These are phyloP conservation scores for Carex pumila DNA, from an alignment of 176 grass and related monocot genomes.

Conservation along the genomic window DNA sequence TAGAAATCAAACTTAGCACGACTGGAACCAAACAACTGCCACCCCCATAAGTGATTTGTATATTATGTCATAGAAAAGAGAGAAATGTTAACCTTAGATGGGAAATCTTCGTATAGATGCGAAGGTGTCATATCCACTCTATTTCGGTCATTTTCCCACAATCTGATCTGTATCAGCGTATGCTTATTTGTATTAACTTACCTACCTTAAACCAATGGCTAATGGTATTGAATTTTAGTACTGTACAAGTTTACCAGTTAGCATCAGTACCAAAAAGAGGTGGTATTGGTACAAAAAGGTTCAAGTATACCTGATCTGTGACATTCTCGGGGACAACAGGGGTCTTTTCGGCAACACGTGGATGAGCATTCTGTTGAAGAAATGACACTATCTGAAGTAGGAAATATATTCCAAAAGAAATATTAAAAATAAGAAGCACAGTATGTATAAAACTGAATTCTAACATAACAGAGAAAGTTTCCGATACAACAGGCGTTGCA, in stretches of 20 bases:
- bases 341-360: slow-evolving; percentile 65
- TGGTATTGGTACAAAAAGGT: background rate
- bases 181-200: background rate
- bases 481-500: background rate
- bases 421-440: background rate
- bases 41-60: background rate
- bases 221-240: background rate
- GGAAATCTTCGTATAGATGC: slow-evolving; percentile 84
- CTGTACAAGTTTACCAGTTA: background rate
- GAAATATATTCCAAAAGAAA: background rate
- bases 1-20: background rate
- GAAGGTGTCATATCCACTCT: slow-evolving; percentile 61
- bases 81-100: slow-evolving; percentile 51
- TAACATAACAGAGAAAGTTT: background rate
- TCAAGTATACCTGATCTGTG: slow-evolving; percentile 54
- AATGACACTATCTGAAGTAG: slow-evolving; percentile 76
- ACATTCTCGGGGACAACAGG: slow-evolving; percentile 70
- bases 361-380: slow-evolving; percentile 84
- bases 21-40: background rate
- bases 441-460: background rate
- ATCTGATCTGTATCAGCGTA: slow-evolving; percentile 51
- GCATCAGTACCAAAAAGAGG: background rate
- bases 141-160: slow-evolving; percentile 87
- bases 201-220: background rate
- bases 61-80: background rate